Conservation (phyloP, 305 asterid genomes). For the Fraxinus greggii region DNA sequence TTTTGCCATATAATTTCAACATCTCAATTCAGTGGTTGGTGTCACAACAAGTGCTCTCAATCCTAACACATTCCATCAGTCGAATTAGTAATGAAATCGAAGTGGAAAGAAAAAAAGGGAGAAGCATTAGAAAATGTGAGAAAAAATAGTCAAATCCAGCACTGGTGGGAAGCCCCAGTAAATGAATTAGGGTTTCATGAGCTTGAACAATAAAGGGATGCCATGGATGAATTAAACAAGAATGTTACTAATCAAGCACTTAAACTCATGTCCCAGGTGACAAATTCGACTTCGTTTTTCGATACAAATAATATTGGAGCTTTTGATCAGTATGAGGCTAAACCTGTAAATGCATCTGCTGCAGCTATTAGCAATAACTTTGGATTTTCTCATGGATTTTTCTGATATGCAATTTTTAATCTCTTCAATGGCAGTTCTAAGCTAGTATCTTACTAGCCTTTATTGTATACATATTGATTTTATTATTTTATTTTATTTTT, state of each 20-base stretch:
- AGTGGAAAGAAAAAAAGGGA: constrained; percentile 7
- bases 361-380: neutral
- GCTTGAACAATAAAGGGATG: constrained; percentile 23
- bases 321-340: constrained; percentile 17
- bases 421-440: neutral
- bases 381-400: neutral
- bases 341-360: constrained; percentile 11
- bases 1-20: too few relatives aligned
- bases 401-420: neutral
- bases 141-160: neutral
- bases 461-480: too few relatives aligned
- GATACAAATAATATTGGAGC: neutral
- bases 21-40: too few relatives aligned
- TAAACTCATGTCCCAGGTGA: constrained; percentile 8
- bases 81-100: constrained; percentile 13
- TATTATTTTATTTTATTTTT: neutral
- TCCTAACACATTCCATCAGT: too few relatives aligned
- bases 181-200: constrained; percentile 24
- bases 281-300: neutral
- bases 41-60: too few relatives aligned
- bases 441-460: neutral
- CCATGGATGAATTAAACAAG: constrained; percentile 30
- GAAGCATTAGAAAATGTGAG: constrained; percentile 11
- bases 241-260: constrained; percentile 5
- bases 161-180: constrained; percentile 34